Base-by-base conservation (phyloP, 805 yeast genomes). In the Myxozyma lipomycoides region DNA sequence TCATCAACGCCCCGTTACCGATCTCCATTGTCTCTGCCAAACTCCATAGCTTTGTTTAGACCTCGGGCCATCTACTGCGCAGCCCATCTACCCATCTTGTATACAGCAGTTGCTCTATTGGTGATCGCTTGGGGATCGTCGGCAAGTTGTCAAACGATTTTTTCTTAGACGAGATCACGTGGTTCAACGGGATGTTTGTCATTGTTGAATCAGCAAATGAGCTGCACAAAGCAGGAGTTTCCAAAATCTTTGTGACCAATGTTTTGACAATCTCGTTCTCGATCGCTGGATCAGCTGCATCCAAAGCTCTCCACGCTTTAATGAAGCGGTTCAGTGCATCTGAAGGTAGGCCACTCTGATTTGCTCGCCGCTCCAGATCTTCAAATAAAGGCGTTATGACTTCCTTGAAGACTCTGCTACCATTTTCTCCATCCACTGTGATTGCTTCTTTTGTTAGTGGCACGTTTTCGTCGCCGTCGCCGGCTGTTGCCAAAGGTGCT, bases 51-150 rank as follows among this genome's bases (percentile, higher is more conserved):
- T n/a, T n/a, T n/a, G n/a, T n/a, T 26, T 32, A 51, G 19, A 51
- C 49, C 2, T 52, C 56, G 15, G 61, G 60, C 49, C 50, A 52
- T 18, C 62, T 55, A 17, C 46, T 36, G 17, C 56, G 51, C 37
- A 59, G 28, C 10, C 61, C 60, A 2, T 59, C 62, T 12, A 52
- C 30, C 62, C 62, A 59, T 26, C 62, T 40, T 3, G 58, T 45
- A 30, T 59, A 59, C 21, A 56, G 44, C 34, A 59, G 24, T 37
- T 61, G 54, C 22, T 59, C 62, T 19, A 59, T 56, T 10, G 52
- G 47, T 21, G 48, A 36, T 22, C 51, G 51, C 30, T 37, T 34
- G 23, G 57, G 59, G 28, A 51, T 30, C 26, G 44, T 21, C 19
- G 55, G 55, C 17, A 43, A 28, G 10, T 41, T 35, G 18, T 40